A percentile compares a stretch with the other conserved stretches of the same genome.
phyloP scores from a whole-genome alignment of 129 eudicot species.

The Silybum marianum region DNA sequence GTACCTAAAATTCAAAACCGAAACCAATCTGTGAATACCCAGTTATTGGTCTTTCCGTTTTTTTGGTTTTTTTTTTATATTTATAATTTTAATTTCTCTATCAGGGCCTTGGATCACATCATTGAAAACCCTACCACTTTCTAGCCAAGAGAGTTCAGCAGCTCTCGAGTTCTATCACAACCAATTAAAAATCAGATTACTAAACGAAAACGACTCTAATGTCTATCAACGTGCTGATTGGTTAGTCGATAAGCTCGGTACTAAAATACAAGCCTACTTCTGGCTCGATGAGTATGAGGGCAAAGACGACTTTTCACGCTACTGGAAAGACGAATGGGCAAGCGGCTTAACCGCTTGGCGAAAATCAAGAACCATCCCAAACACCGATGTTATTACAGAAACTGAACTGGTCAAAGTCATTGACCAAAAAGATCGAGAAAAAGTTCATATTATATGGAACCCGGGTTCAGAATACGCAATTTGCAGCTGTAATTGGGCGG shows the following conservation, averaged over 20 bases:
- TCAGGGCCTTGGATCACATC: conserved; percentile 61
- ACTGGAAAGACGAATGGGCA: conserved; percentile 83
- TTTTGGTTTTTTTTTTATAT: not conserved
- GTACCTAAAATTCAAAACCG: too few relatives aligned
- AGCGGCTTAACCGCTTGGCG: conserved; percentile 79
- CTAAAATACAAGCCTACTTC: conserved; percentile 80
- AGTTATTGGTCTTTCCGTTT: too few relatives aligned
- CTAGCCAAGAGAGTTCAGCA: conserved; percentile 79
- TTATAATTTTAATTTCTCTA: conserved; percentile 10
- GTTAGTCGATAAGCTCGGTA: conserved; percentile 68
- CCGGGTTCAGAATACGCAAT: conserved; percentile 80
- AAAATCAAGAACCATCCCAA: conserved; percentile 58
- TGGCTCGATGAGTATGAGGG: conserved; percentile 89
- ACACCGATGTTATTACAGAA: conserved; percentile 54
- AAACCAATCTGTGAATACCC: too few relatives aligned
- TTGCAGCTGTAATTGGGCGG: conserved; percentile 66
- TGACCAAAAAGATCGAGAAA: conserved; percentile 46
- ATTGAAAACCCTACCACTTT: conserved; percentile 60
- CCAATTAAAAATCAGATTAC: conserved; percentile 68
- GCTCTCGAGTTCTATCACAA: conserved; percentile 82
- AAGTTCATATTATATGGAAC: conserved; percentile 53
- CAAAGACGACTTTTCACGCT: conserved; percentile 74
- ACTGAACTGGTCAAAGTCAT: conserved; percentile 59
- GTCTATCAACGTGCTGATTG: conserved; percentile 73
- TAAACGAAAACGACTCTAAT: conserved; percentile 57